Evolutionary conservation across 2,329 filamentous ascomycete species (phyloP), one percentile per base, ranked within the genome.

Genomic region (Colletotrichum sansevieriae): DNA sequence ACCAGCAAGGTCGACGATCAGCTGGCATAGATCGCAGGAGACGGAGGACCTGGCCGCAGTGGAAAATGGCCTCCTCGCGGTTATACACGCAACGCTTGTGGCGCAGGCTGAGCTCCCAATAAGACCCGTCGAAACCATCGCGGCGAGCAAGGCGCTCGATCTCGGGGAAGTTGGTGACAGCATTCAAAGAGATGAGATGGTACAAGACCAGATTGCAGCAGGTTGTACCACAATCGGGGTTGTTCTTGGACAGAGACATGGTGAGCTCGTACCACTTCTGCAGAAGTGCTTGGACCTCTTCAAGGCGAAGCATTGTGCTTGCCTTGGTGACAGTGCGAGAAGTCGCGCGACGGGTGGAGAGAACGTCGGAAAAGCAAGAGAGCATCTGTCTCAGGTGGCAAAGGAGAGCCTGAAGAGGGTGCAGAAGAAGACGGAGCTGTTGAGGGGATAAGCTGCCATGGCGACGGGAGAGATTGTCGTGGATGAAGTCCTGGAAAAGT

Each of bases 161-260:
- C 72, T 90, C 88, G 2, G 87, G 83, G 74, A 92, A 91, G 77
- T 88, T 88, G 15, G 89, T 90, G 33, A 91, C 85, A 9, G 88
- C 86, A 72, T 92, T 92, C 67, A 93, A 83, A 56, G 86, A 90
- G 75, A 93, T 89, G 47, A 93, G 83, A 73, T 93, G 91, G 76
- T 91, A 92, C 69, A 93, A 84, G 49, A 91, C 85, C 47, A 93
- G 78, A 74, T 90, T 92, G 71, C 88, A 89, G 73, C 86, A 86
- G 74, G 88, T 91, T 71, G 89, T 82, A 15, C 85, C 79, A 71
- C 90, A 91, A 55, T 80, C 78, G 1, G 86, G 84, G 73, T 89
- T 84, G n/a, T 80, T 78, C 74, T 87, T 87, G 73, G 82, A 79
- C 75, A 88, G 85, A 11, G 81, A 78, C 68, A 87, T 84, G 43